These are phyloP conservation scores for Stylonectria norvegica DNA, from an alignment of 2,329 filamentous ascomycete species.

Conservation along the genomic window DNA sequence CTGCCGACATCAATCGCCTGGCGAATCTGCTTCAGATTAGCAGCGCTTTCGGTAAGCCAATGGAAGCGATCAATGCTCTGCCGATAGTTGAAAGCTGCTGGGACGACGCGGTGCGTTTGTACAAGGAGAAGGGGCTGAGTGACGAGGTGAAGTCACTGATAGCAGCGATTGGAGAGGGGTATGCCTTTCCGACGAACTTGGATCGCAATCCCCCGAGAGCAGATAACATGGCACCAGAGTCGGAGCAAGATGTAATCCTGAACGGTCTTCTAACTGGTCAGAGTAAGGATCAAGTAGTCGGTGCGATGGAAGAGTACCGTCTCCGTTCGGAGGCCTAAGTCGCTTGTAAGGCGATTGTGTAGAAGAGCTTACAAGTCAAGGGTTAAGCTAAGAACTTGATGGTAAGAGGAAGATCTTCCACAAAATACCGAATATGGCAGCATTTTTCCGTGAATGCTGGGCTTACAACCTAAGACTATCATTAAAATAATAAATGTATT, in stretches of 20 bases:
- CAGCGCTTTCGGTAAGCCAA: slow-evolving; percentile 60
- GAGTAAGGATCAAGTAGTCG: slow-evolving; percentile 38
- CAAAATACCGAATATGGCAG: no score
- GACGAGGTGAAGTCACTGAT: slow-evolving; percentile 45
- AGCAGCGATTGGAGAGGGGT: slow-evolving; percentile 52
- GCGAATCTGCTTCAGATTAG: slow-evolving; percentile 63
- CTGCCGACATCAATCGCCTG: slow-evolving; percentile 45
- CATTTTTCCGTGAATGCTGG: no score
- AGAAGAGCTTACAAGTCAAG: no score
- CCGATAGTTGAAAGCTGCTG: slow-evolving; percentile 46
- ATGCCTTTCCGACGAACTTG: slow-evolving; percentile 61
- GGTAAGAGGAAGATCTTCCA: no score
- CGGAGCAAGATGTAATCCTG: slow-evolving; percentile 52
- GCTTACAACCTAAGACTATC: no score
- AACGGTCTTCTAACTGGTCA: slow-evolving; percentile 41
- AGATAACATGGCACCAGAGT: slow-evolving; percentile 58
- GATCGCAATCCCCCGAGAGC: slow-evolving; percentile 53
- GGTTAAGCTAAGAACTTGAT: no score
- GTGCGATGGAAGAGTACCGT: slow-evolving; percentile 30
- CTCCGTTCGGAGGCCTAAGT: not conserved
- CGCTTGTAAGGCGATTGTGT: no score
- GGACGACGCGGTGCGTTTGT: slow-evolving; percentile 34
- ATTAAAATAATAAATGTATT: no score
- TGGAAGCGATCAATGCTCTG: slow-evolving; percentile 56
- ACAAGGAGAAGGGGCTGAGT: slow-evolving; percentile 35